These are phyloP conservation scores for Linum trigynum DNA, from an alignment of 345 rosid species.

Conservation along the genomic window DNA sequence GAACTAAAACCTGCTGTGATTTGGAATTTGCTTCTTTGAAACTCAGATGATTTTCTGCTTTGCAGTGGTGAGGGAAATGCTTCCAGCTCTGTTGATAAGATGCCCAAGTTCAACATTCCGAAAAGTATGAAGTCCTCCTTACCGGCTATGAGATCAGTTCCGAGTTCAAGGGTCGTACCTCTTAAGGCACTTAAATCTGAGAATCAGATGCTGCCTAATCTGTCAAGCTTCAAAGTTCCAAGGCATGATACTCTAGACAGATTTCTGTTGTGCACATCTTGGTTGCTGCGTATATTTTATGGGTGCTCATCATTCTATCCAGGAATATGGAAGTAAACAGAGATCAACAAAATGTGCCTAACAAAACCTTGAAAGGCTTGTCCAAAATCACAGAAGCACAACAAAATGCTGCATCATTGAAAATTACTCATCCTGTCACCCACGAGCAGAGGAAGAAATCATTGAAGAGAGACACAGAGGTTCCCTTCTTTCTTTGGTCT, in stretches of 20 bases:
- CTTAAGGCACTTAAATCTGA: conserved; percentile 37
- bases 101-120: conserved; percentile 18
- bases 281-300: background rate
- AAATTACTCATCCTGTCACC: conserved; percentile 20
- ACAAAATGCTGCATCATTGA: conserved; percentile 15
- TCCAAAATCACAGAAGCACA: conserved; percentile 27
- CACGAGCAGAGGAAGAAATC: conserved; percentile 33
- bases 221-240: conserved; percentile 32
- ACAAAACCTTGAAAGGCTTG: conserved; percentile 20
- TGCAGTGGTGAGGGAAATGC: conserved; percentile 37
- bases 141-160: conserved; percentile 25
- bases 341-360: conserved; percentile 28
- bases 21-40: background rate
- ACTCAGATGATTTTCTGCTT: background rate
- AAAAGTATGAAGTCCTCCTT: conserved; percentile 17
- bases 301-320: conserved; percentile 15
- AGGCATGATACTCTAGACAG: conserved; percentile 27
- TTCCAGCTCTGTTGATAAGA: conserved; percentile 31
- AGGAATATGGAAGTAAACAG: conserved; percentile 35
- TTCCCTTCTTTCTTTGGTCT: conserved; percentile 20
- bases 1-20: background rate
- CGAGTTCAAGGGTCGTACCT: conserved; percentile 26
- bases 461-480: conserved; percentile 73
- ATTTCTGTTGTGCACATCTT: conserved; percentile 6
- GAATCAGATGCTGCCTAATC: conserved; percentile 29